Conservation (phyloP, 2,329 filamentous ascomycete genomes). For the Aureobasidium sp. region DNA sequence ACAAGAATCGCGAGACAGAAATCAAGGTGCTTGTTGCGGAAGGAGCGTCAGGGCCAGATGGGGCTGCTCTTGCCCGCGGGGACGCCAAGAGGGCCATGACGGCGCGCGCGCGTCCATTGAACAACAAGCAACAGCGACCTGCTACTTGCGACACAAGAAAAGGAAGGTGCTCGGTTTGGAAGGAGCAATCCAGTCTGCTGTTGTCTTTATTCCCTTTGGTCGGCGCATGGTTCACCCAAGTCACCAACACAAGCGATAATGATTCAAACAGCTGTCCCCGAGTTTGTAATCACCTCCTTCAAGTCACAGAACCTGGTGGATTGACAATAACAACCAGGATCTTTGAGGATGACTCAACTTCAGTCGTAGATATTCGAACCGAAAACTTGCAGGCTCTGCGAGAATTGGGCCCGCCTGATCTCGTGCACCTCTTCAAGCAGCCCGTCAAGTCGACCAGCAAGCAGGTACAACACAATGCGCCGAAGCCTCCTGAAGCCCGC, state of each 20-base stretch:
- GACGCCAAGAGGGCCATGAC: background rate
- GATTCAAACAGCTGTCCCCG: conserved; percentile 36
- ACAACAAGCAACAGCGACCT: background rate
- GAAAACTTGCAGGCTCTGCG: conserved; percentile 78
- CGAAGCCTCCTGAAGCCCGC: background rate
- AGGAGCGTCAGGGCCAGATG: background rate
- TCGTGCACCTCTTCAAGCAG: conserved; percentile 87
- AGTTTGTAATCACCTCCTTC: conserved; percentile 26
- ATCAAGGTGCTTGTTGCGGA: conserved; percentile 6
- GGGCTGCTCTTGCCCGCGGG: background rate
- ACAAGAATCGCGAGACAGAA: background rate
- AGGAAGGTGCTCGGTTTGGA: background rate
- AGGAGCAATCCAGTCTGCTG: background rate
- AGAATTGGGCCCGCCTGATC: conserved; percentile 89
- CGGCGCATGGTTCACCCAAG: background rate
- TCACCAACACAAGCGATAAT: conserved; percentile 20
- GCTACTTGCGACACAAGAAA: background rate
- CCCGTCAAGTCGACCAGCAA: conserved; percentile 50
- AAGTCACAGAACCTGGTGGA: background rate
- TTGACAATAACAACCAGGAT: conserved; percentile 50
- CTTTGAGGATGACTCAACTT: conserved; percentile 85
- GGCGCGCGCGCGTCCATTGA: background rate
- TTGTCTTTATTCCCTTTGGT: background rate
- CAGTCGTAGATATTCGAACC: conserved; percentile 85
- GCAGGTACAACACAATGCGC: conserved; percentile 37